Evolutionary conservation across 805 yeast species (phyloP), one percentile per base, ranked within the genome.

Genomic region (Lipomyces sp.): DNA sequence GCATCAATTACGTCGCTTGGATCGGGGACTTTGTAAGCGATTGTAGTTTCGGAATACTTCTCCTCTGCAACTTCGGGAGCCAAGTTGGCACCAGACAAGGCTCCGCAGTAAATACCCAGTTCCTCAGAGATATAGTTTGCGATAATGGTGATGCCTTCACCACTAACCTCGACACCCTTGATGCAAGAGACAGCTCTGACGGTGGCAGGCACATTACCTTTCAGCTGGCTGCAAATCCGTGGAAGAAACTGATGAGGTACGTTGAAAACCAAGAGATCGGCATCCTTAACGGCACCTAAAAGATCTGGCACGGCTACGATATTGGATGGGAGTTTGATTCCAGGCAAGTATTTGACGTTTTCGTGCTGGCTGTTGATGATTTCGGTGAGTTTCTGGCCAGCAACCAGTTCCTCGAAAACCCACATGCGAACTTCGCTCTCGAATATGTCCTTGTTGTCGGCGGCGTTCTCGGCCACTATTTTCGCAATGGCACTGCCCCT

Each of bases 21-120:
- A 32, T 66, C 62, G 29, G 97, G 97, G 32, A 83, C 75, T 65
- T 85, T 87, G 81, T 91, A 95, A 30, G 98, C 99, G 71, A 95
- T 92, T 11, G 99, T 93, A 67, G 99, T 95, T 81, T 95, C 99
- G 24, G 97, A 92, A 96, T 97, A 95, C 80, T 90, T 90, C 79
- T 91, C 90, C 77, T 85, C 86, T 67, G 99, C 99, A 68, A 95
- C 97, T 80, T 95, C 99, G 58, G 96, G 92, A 55, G 99, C 99
- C 74, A 95, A 84, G 82, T 95, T 95, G 64, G 99, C 99, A 69
- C 99, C 99, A 0, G 97, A 90, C 63, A 95, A 84, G 29, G 96
- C 98, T 80, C 99, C 99, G 82, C 98, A 93, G 78, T 90, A 86
- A 68, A 95, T 86, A 42, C 93, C 94, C 72, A 95, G 84, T 73